These are phyloP conservation scores for Heliamphora pulchella DNA, from an alignment of 179 eudicot species.

Conservation along the genomic window DNA sequence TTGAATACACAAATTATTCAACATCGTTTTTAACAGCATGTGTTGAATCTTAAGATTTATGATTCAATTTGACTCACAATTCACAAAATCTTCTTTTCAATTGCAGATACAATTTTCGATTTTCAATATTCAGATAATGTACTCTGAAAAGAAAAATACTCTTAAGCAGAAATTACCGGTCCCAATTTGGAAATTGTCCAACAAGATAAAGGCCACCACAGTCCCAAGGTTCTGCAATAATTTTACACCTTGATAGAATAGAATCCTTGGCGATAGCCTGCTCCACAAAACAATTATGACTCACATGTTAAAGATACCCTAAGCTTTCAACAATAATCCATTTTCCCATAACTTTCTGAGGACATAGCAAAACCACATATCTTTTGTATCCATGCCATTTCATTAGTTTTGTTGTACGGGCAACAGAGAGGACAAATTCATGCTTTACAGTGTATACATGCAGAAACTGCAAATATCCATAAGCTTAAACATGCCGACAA, in stretches of 20 bases:
- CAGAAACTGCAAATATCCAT: neutral
- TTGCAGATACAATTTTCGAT: too few relatives aligned
- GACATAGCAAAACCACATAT: neutral
- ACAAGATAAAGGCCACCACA: slow-evolving; percentile 99
- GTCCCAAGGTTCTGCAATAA: slow-evolving; percentile 99
- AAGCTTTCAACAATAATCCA: neutral
- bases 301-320: neutral
- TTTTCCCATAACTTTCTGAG: neutral
- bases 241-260: slow-evolving; percentile 71
- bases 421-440: neutral
- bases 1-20: too few relatives aligned
- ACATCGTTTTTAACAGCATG: too few relatives aligned
- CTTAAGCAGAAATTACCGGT: slow-evolving; percentile 41
- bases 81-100: too few relatives aligned
- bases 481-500: neutral
- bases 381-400: neutral
- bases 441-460: neutral
- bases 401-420: neutral
- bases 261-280: slow-evolving; percentile 97
- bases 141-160: neutral
- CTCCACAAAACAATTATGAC: slow-evolving; percentile 19
- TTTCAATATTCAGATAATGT: neutral
- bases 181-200: slow-evolving; percentile 97
- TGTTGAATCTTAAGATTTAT: too few relatives aligned
- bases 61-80: too few relatives aligned